Percentiles rank a stretch among this genome's conserved stretches.
Evolutionary conservation across 2,329 filamentous ascomycete genomes (phyloP).

Genomic region (Fusarium proliferatum): DNA sequence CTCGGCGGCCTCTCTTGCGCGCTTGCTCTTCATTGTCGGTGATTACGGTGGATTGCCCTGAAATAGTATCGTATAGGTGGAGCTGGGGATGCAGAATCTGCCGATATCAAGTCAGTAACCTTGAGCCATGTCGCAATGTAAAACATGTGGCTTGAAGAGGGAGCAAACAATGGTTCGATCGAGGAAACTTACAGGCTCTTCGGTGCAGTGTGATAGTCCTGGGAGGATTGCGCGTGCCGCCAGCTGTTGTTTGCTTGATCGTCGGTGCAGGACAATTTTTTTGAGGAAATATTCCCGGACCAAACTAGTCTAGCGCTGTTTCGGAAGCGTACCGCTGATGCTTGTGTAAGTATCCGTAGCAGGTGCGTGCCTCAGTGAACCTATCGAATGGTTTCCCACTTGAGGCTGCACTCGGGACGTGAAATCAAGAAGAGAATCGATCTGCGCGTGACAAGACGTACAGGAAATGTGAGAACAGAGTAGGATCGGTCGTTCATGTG

Average conservation of each 20-base stretch:
- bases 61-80: neutral
- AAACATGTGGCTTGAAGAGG: conserved; percentile 21
- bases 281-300: conserved; percentile 28
- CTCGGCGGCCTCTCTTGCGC: conserved; percentile 50
- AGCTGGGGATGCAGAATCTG: conserved; percentile 20
- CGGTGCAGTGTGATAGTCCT: neutral
- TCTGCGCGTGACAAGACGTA: conserved; percentile 15
- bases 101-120: conserved; percentile 14
- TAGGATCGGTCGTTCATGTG: neutral
- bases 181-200: conserved; percentile 15
- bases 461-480: conserved; percentile 32
- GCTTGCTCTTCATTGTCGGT: conserved; percentile 52
- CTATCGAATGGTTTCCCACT: neutral
- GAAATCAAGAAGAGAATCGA: conserved; percentile 21
- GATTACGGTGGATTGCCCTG: neutral
- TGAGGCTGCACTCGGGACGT: conserved; percentile 13
- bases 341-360: neutral
- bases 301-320: conserved; percentile 11
- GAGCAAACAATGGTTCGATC: conserved; percentile 16
- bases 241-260: conserved; percentile 12
- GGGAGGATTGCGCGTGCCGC: conserved; percentile 1
- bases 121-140: conserved; percentile 14
- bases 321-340: conserved; percentile 13
- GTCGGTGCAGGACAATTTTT: conserved; percentile 18
- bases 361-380: neutral